A percentile compares a stretch with the other conserved stretches of the same genome.
Conservation (phyloP, 495 filamentous ascomycete genomes). For the Aspergillus bertholletiae region DNA sequence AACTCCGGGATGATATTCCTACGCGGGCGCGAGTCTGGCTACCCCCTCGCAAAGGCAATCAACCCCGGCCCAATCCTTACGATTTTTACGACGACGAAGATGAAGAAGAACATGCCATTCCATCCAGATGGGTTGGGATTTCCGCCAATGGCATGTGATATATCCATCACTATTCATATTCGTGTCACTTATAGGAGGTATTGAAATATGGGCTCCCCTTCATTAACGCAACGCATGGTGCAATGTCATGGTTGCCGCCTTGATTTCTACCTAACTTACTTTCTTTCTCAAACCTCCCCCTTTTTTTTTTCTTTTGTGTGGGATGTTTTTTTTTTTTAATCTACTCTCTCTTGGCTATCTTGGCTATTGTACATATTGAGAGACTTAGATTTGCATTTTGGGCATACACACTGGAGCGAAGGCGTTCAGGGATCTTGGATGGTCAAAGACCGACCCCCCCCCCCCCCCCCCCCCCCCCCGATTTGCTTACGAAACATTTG, state of each 20-base stretch:
- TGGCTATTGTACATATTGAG: too few species aligned
- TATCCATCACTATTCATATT: neutral
- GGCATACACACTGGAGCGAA: too few species aligned
- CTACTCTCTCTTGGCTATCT: neutral
- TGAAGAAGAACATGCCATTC: slow-evolving; percentile 30
- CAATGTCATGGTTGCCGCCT: too few species aligned
- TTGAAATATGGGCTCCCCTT: neutral
- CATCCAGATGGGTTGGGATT: slow-evolving; percentile 41
- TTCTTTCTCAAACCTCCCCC: neutral
- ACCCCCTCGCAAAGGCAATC: slow-evolving; percentile 67
- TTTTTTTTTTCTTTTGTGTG: neutral
- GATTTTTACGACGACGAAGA: slow-evolving; percentile 28
- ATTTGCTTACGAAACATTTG: too few species aligned
- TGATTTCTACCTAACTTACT: too few species aligned
- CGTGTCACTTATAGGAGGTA: neutral
- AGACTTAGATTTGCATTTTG: too few species aligned
- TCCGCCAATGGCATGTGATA: slow-evolving; percentile 24
- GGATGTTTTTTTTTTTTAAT: slow-evolving; percentile 1
- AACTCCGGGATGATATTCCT: slow-evolving; percentile 79
- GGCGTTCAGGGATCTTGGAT: too few species aligned
- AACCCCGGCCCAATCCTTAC: slow-evolving; percentile 15
- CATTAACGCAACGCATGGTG: neutral
- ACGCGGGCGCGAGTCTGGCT: slow-evolving; percentile 81
- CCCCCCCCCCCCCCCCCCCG: too few species aligned
- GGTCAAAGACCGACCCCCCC: too few species aligned